These are phyloP conservation scores for Chernovozyma aurita DNA, from an alignment of 1,139 yeast species.

Conservation along the genomic window DNA sequence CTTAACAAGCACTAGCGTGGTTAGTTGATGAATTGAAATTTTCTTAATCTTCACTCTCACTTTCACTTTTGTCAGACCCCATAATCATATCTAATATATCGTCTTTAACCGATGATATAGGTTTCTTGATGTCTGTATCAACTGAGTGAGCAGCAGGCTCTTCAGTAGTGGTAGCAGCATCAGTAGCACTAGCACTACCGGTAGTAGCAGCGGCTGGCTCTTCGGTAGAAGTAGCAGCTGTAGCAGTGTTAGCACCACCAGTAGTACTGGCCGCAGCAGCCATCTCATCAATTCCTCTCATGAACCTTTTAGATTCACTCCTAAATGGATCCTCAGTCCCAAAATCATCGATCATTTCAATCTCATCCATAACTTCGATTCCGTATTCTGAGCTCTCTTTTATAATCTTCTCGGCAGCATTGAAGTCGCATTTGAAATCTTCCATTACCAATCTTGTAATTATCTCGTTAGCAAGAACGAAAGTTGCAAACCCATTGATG, in stretches of 20 bases:
- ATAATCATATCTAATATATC: conserved; percentile 4
- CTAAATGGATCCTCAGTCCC: conserved; percentile 16
- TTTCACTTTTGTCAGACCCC: conserved; percentile 3
- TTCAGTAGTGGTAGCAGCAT: no score
- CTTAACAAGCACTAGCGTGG: no score
- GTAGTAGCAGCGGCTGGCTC: no score
- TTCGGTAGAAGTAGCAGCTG: no score
- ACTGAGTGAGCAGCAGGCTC: no score
- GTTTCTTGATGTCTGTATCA: no score
- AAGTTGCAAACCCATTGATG: conserved; percentile 46
- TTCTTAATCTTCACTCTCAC: conserved; percentile 2
- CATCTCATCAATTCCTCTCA: conserved; percentile 7
- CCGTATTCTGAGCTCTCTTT: conserved; percentile 56
- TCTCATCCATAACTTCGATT: conserved; percentile 37
- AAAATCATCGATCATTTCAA: conserved; percentile 28
- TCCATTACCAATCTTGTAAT: conserved; percentile 48
- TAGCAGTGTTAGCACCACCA: background rate
- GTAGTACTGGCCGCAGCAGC: background rate
- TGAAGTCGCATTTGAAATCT: conserved; percentile 35
- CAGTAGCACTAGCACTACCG: no score
- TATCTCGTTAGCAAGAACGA: conserved; percentile 63
- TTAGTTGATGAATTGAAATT: no score
- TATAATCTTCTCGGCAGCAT: conserved; percentile 43
- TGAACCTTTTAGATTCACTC: conserved; percentile 12
- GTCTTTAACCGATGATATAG: background rate